These are phyloP conservation scores for Quercus gilva DNA, from an alignment of 306 rosid species.

Conservation along the genomic window DNA sequence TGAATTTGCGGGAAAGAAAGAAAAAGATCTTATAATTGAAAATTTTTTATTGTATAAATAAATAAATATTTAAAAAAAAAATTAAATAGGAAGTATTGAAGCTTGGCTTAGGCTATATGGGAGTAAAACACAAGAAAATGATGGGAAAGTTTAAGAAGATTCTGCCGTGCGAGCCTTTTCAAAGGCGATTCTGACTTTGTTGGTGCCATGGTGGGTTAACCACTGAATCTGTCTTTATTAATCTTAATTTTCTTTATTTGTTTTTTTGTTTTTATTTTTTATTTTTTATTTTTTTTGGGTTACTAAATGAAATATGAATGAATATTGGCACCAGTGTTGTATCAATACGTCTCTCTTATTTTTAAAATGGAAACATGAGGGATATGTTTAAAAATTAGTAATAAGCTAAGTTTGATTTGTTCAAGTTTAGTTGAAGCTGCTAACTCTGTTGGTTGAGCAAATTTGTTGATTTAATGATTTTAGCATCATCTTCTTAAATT, in stretches of 20 bases:
- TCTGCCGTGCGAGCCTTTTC: slow-evolving; percentile 47
- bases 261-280: neutral
- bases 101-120: slow-evolving; percentile 19
- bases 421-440: slow-evolving; percentile 8
- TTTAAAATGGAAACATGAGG: slow-evolving; percentile 12
- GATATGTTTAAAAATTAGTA: neutral
- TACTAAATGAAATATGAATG: neutral
- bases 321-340: neutral
- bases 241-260: slow-evolving; percentile 11
- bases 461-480: slow-evolving; percentile 12
- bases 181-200: slow-evolving; percentile 48
- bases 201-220: slow-evolving; percentile 62
- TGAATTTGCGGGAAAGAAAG: neutral
- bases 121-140: slow-evolving; percentile 15
- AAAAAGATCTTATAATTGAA: neutral
- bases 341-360: neutral
- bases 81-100: slow-evolving; percentile 7
- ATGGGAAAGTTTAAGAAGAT: slow-evolving; percentile 53
- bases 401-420: slow-evolving; percentile 23
- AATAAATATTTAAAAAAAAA: neutral
- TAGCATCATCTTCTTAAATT: neutral
- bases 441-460: slow-evolving; percentile 39
- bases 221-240: slow-evolving; percentile 17
- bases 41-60: neutral
- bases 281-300: no score